Base-by-base conservation (phyloP, 805 yeast genomes). In the Yarrowia deformans region DNA sequence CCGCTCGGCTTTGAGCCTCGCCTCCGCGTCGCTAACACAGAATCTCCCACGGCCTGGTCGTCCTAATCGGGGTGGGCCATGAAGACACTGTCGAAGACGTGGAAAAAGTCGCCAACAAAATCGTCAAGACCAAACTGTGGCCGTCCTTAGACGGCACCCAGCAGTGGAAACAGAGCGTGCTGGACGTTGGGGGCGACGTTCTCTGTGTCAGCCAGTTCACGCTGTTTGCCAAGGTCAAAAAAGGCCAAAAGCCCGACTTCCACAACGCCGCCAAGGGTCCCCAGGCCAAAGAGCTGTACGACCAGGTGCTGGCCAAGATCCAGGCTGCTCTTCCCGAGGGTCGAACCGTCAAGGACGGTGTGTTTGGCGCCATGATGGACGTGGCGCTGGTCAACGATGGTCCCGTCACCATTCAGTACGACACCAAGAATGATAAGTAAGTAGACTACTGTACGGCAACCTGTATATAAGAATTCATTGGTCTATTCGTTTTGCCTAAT, bases 331-430 rank as follows among this genome's bases (percentile, higher is more conserved):
- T 77, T 70, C 77, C 76, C 13, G 66, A 60, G 42, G 72, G 74
- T n/a, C 90, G 90, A 0, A 84, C 81, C 0, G 97, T 93, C 3
- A 84, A 88, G 72, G 97, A 93, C 74, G 99, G 99, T 2, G 82
- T 86, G 69, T 95, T 95, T 77, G 99, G 98, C 0, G 98, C 94
- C 12, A 91, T 94, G 97, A 95, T 95, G 99, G 97, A 91, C 72
- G 97, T 96, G 16, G 84, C 84, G 0, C 78, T 94, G 70, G 87
- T 89, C 14, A 95, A 95, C 75, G 98, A 94, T 74, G 98, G 98
- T 0, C 98, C 98, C 0, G 92, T 91, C 0, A 94, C 98, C 0
- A 89, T 94, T 40, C 84, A 88, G 23, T 84, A 90, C 80, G 97
- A 93, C 76, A 89, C 94, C 1, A 84, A 79, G 48, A 56, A 29